phyloP scores from a whole-genome alignment of 768 basidiomycete genomes.

The Tylopilus subfusipes region DNA sequence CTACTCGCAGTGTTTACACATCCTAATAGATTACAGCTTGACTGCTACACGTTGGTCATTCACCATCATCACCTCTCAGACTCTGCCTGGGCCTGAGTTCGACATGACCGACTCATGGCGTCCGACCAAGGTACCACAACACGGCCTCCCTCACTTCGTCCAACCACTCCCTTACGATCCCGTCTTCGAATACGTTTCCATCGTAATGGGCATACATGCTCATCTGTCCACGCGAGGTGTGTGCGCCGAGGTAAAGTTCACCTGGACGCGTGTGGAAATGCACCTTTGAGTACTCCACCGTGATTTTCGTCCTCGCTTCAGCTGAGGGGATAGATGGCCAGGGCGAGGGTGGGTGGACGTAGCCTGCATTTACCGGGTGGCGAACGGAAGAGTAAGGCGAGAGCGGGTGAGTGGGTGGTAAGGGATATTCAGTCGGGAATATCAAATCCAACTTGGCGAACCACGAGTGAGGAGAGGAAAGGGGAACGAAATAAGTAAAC shows the following conservation, averaged over 20 bases:
- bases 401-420: conserved; percentile 21
- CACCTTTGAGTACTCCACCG: conserved; percentile 2
- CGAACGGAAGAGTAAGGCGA: conserved; percentile 19
- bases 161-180: conserved; percentile 45
- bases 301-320: conserved; percentile 7
- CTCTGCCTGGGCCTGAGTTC: too few species aligned
- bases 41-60: too few species aligned
- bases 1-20: too few species aligned
- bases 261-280: conserved; percentile 42
- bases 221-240: conserved; percentile 33
- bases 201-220: conserved; percentile 39
- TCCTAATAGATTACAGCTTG: too few species aligned
- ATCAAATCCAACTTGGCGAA: conserved; percentile 31
- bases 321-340: neutral
- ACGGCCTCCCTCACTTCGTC: conserved; percentile 39
- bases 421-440: conserved; percentile 37
- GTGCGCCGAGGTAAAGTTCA: conserved; percentile 43
- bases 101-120: neutral
- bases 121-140: conserved; percentile 30
- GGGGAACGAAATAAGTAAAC: neutral
- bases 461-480: neutral
- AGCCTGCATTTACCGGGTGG: conserved; percentile 15
- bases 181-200: conserved; percentile 42
- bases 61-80: too few species aligned
- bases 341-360: neutral